A percentile compares a stretch with the other conserved stretches of the same genome.
phyloP scores from a whole-genome alignment of 2,329 filamentous ascomycete species.

The Arthrobotrys pseudoclavata region DNA sequence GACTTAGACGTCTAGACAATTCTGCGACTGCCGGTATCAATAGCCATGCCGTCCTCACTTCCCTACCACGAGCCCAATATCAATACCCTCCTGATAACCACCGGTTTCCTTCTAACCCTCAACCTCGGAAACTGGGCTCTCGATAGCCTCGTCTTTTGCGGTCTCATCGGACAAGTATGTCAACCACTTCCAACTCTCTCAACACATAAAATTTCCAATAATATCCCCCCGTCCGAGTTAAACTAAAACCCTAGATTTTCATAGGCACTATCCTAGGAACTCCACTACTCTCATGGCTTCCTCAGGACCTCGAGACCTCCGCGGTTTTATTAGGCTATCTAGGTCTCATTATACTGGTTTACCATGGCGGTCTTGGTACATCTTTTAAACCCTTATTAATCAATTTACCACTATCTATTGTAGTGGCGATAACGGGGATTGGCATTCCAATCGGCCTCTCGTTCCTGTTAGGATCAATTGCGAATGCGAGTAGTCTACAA shows the following conservation, averaged over 20 bases:
- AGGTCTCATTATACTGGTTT: slow-evolving; percentile 79
- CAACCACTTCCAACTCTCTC: neutral
- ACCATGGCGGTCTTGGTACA: slow-evolving; percentile 76
- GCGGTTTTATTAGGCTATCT: slow-evolving; percentile 79
- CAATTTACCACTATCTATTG: slow-evolving; percentile 73
- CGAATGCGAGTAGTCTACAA: slow-evolving; percentile 71
- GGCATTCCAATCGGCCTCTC: slow-evolving; percentile 75
- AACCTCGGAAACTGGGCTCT: slow-evolving; percentile 73
- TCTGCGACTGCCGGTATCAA: neutral
- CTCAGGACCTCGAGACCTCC: slow-evolving; percentile 69
- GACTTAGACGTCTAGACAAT: no score
- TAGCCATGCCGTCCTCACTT: slow-evolving; percentile 32
- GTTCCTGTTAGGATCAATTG: slow-evolving; percentile 72
- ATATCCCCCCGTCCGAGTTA: neutral
- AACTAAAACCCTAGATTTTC: slow-evolving; percentile 70
- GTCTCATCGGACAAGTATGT: slow-evolving; percentile 73
- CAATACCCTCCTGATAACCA: slow-evolving; percentile 70
- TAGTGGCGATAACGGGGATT: slow-evolving; percentile 77
- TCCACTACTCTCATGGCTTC: slow-evolving; percentile 75
- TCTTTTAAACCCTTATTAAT: slow-evolving; percentile 71
- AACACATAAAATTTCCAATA: slow-evolving; percentile 12
- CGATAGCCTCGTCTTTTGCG: slow-evolving; percentile 76
- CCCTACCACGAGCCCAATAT: slow-evolving; percentile 51
- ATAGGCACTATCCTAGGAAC: slow-evolving; percentile 79
- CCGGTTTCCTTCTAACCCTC: slow-evolving; percentile 75